These are phyloP conservation scores for Papiliotrema fonsecae DNA, from an alignment of 1,284 basidiomycete species.

Conservation along the genomic window DNA sequence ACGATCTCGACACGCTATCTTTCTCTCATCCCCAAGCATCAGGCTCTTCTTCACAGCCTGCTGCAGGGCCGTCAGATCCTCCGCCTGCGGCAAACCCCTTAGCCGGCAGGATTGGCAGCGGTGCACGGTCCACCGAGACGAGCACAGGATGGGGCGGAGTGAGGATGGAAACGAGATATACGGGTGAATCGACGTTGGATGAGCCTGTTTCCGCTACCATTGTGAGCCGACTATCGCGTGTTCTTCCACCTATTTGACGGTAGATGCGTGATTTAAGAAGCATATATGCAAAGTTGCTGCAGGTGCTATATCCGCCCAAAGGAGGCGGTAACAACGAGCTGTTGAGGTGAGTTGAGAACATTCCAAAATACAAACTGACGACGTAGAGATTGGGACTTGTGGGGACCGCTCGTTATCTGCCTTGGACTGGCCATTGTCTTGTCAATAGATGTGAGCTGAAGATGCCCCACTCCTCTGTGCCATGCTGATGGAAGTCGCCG, in stretches of 20 bases:
- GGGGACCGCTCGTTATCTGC: constrained; percentile 87
- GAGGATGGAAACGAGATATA: constrained; percentile 75
- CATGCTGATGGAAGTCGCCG: constrained; percentile 60
- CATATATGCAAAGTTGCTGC: constrained; percentile 84
- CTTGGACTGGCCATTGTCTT: constrained; percentile 78
- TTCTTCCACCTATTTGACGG: background rate
- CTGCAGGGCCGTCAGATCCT: constrained; percentile 27
- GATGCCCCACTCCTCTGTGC: background rate
- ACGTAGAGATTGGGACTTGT: constrained; percentile 89
- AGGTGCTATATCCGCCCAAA: constrained; percentile 82
- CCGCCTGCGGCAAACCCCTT: constrained; percentile 41
- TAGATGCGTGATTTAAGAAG: constrained; percentile 81
- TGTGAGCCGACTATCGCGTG: constrained; percentile 52
- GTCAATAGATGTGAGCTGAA: constrained; percentile 67
- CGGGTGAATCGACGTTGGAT: constrained; percentile 79
- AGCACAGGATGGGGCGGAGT: constrained; percentile 59
- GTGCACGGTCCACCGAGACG: constrained; percentile 40
- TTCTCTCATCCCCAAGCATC: constrained; percentile 33
- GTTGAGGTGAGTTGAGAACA: constrained; percentile 54
- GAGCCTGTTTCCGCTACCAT: constrained; percentile 85
- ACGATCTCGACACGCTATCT: constrained; percentile 46
- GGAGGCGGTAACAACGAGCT: constrained; percentile 68
- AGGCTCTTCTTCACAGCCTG: constrained; percentile 10
- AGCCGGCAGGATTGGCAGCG: constrained; percentile 68
- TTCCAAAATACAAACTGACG: constrained; percentile 6